phyloP scores from a whole-genome alignment of 2,329 filamentous ascomycete species.

The Paecilomyces formosus region DNA sequence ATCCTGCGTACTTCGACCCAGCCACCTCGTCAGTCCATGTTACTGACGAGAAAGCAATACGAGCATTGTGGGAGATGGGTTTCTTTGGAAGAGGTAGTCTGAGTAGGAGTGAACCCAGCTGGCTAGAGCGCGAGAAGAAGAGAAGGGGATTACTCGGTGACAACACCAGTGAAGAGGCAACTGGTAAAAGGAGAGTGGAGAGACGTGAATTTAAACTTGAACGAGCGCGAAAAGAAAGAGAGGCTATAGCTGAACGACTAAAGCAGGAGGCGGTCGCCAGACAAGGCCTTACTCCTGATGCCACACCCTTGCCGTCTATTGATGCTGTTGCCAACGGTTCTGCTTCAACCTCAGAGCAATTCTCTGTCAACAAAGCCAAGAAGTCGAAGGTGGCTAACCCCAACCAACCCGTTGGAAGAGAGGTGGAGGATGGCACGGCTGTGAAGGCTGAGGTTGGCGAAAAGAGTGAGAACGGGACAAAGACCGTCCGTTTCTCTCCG shows the following conservation, averaged over 20 bases:
- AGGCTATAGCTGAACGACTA: constrained; percentile 69
- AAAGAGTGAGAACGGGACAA: constrained; percentile 25
- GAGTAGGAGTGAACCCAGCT: constrained; percentile 90
- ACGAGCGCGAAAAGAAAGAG: constrained; percentile 76
- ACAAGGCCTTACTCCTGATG: constrained; percentile 14
- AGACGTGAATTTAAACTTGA: constrained; percentile 83
- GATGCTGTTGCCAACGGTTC: constrained; percentile 11
- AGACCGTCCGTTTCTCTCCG: constrained; percentile 65
- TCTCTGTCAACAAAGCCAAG: constrained; percentile 26
- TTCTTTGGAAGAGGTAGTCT: constrained; percentile 94
- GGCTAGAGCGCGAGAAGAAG: constrained; percentile 76
- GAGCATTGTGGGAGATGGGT: constrained; percentile 88
- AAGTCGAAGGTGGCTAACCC: constrained; percentile 20
- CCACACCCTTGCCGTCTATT: background rate
- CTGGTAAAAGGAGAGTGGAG: constrained; percentile 68
- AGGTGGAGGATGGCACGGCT: constrained; percentile 2
- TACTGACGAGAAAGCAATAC: constrained; percentile 65
- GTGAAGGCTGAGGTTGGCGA: constrained; percentile 5
- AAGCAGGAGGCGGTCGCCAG: constrained; percentile 43
- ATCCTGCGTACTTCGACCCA: constrained; percentile 72
- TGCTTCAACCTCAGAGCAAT: constrained; percentile 18
- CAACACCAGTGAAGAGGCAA: constrained; percentile 75
- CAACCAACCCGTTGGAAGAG: constrained; percentile 12
- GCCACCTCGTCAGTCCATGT: constrained; percentile 79
- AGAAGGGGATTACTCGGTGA: constrained; percentile 56